Evolutionary conservation across 371 early-diverging fungal genomes (phyloP), one percentile per base, ranked within the genome.

Genomic region (Fennellomyces sp.): DNA sequence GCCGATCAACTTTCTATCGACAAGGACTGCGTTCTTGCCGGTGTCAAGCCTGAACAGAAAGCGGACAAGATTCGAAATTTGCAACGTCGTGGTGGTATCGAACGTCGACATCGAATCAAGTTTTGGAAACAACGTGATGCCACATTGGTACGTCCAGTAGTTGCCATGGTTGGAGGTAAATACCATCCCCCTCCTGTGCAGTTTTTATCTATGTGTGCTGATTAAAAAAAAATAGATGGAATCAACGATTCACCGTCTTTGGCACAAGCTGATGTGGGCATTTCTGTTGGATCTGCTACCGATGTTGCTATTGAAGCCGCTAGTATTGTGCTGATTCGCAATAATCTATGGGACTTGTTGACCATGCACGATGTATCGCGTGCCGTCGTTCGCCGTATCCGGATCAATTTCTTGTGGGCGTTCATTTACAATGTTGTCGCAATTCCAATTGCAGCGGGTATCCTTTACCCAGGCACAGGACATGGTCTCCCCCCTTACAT

Each of bases 191-290:
- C 36, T 13, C 4, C 27, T 3, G 21, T 26, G 27, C 8, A 23
- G 15, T 6, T 21, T 45, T 15, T 23, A 21, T 6, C 17, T 2
- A 42, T 42, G n/a, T 41, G 19, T 41, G 6, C 41, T 15, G n/a
- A 6, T 41, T 45, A 23, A 21, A 45, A 23, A 45, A 21, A 8
- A 21, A 21, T 86, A 58, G 98, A 97, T 75, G 98, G 98, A 13
- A 95, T 95, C 67, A 97, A 96, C 66, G 98, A 96, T 75, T 89
- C 94, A 1, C 91, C 93, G 30, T 97, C 97, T 0, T 73, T 97
- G 4, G 94, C 92, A 15, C 89, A 88, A 67, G 89, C 96, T 5
- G 91, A 94, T 70, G 86, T 96, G 12, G 95, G 96, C 23, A 75
- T 85, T 33, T 77, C 95, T 21, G 82, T 96, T 13, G 89, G 91